Conservation (phyloP, 306 rosid genomes). For the Mimosa bimucronata region DNA sequence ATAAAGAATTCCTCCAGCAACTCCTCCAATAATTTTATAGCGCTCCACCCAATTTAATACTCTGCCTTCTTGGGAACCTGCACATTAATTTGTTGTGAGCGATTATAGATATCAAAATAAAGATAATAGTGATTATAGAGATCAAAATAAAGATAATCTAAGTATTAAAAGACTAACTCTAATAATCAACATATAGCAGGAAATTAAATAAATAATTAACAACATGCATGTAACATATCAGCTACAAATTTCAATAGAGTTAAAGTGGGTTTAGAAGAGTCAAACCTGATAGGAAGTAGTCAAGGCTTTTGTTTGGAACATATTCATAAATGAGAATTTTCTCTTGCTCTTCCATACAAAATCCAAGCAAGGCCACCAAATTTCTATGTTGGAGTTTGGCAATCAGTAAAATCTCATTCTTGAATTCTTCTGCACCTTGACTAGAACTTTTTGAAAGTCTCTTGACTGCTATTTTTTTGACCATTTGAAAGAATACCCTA, state of each 20-base stretch:
- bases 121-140: no score
- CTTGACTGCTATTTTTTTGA: background rate
- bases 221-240: background rate
- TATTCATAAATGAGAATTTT: constrained; percentile 11
- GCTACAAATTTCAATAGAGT: background rate
- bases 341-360: background rate
- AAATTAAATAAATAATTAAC: no score
- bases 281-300: background rate
- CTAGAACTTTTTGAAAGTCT: background rate
- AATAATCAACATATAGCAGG: no score
- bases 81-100: background rate
- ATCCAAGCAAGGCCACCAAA: background rate
- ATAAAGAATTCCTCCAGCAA: background rate
- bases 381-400: background rate
- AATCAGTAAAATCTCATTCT: background rate
- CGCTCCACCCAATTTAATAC: background rate
- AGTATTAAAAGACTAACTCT: background rate
- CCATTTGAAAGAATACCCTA: background rate
- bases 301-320: background rate
- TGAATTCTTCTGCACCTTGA: background rate
- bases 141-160: background rate
- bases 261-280: background rate
- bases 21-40: background rate
- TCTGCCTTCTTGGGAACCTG: constrained; percentile 10
- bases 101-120: no score